Conservation (phyloP, 108 stramenopile genomes). For the Aurantiochytrium sp. region DNA sequence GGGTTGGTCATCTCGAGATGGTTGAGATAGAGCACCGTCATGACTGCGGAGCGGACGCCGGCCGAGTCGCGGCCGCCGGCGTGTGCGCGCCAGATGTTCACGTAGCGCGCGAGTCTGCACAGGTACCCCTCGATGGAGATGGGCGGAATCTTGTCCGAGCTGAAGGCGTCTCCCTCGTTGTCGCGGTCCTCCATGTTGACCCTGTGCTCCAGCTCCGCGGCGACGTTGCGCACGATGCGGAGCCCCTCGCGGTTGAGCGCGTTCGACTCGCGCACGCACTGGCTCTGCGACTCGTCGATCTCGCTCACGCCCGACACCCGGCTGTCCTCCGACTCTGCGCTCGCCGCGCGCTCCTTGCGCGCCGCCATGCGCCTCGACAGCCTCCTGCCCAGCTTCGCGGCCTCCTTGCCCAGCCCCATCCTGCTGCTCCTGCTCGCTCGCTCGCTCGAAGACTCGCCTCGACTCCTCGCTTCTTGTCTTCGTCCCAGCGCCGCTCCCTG, state of each 20-base stretch:
- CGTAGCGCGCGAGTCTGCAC: not conserved
- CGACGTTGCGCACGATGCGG: not conserved
- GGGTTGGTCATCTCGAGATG: not conserved
- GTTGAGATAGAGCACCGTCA: not conserved
- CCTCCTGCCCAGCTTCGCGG: not conserved
- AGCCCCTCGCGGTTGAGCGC: not conserved
- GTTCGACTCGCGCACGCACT: not conserved
- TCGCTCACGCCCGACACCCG: not conserved
- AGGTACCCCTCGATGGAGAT: not conserved
- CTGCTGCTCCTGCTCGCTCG: too few species aligned
- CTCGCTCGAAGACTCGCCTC: too few species aligned
- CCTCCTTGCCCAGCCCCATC: not conserved
- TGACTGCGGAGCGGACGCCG: slow-evolving; percentile 3
- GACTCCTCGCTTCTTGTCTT: too few species aligned
- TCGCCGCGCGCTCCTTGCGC: not conserved
- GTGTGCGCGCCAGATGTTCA: not conserved
- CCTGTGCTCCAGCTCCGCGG: not conserved
- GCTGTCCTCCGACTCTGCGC: not conserved
- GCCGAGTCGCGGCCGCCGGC: not conserved
- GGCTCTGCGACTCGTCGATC: not conserved
- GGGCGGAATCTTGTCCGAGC: not conserved
- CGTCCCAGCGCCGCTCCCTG: too few species aligned
- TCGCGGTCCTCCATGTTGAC: not conserved
- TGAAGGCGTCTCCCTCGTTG: not conserved
- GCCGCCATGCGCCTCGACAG: not conserved